phyloP scores from a whole-genome alignment of 2,329 filamentous ascomycete species.

The Trichoderma simmonsii region DNA sequence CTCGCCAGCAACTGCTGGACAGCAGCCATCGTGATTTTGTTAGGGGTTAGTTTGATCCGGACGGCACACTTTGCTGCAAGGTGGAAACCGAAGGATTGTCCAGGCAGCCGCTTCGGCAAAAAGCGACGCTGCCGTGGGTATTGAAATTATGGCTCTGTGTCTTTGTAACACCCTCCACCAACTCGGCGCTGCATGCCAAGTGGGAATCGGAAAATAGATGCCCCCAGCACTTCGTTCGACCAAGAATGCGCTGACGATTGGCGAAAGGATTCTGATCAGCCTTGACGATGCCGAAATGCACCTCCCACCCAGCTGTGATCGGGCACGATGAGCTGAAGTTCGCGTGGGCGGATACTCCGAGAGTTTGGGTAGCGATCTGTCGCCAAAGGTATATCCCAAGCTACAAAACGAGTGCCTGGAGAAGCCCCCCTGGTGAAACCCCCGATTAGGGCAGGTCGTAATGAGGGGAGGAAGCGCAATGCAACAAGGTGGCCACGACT shows the following conservation, averaged over 20 bases:
- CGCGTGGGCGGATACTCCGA: not conserved
- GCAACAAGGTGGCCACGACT: not conserved
- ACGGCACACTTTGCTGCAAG: not conserved
- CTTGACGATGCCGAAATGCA: not conserved
- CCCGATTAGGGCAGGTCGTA: slow-evolving; percentile 16
- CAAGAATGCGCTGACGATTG: not conserved
- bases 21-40: slow-evolving; percentile 33
- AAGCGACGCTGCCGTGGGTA: slow-evolving; percentile 6
- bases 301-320: not conserved
- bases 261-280: not conserved
- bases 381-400: not conserved
- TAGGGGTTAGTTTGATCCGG: not conserved
- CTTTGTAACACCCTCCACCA: not conserved
- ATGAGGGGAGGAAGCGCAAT: not conserved
- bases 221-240: not conserved
- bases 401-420: not conserved
- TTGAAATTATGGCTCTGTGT: not conserved
- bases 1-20: slow-evolving; percentile 38
- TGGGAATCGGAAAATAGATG: not conserved
- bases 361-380: not conserved
- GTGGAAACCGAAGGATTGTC: not conserved
- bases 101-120: not conserved
- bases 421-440: not conserved
- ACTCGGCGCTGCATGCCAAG: slow-evolving; percentile 14
- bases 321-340: not conserved